Evolutionary conservation across 1,139 yeast genomes (phyloP).

Genomic region (Suhomyces chickasaworum): DNA sequence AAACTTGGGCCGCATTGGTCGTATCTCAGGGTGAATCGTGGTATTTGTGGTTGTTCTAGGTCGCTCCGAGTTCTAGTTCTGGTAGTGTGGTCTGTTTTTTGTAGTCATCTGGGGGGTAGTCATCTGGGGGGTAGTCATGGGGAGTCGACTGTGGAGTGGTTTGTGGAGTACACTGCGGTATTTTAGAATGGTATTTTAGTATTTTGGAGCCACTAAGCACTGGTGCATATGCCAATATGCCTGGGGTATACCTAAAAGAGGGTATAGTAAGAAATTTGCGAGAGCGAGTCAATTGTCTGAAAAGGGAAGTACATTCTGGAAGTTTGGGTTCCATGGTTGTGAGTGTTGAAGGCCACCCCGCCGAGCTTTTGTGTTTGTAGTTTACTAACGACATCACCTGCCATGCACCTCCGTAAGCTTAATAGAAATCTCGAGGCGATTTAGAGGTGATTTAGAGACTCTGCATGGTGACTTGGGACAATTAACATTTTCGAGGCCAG

Average conservation of each 20-base stretch:
- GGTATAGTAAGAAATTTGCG: background rate
- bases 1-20: no score
- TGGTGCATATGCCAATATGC: background rate
- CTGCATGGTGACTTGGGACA: no score
- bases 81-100: no score
- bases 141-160: no score
- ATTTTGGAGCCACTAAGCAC: no score
- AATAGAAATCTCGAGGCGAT: background rate
- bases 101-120: no score
- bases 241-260: background rate
- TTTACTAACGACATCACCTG: background rate
- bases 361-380: background rate
- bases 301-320: background rate
- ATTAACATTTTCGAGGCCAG: no score
- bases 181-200: background rate
- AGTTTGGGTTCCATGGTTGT: background rate
- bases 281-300: background rate
- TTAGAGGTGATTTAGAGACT: background rate
- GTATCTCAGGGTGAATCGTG: no score
- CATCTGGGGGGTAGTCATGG: no score
- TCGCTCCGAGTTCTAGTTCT: no score
- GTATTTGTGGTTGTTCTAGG: no score
- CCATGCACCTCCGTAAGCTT: background rate
- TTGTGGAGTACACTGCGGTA: background rate
- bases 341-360: background rate